phyloP scores from a whole-genome alignment of 257 asterid species.

The Nicotiana knightiana region DNA sequence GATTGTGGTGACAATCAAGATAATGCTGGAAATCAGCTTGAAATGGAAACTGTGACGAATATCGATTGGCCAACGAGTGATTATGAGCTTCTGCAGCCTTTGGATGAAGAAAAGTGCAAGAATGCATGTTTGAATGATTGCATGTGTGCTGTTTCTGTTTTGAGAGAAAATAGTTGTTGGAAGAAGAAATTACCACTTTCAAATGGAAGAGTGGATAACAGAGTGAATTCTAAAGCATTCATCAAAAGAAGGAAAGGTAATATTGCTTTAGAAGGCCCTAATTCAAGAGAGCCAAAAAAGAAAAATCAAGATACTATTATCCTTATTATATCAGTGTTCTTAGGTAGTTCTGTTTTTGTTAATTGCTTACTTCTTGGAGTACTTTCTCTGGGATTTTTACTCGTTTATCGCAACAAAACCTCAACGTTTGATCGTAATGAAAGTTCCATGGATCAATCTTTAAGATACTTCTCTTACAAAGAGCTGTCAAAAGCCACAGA shows the following conservation, averaged over 20 bases:
- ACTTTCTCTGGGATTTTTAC: not conserved
- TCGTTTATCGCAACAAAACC: not conserved
- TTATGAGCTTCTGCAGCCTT: constrained; percentile 18
- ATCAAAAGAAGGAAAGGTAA: constrained; percentile 14
- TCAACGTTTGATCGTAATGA: not conserved
- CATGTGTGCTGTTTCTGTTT: constrained; percentile 34
- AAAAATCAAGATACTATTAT: constrained; percentile 6
- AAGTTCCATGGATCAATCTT: not conserved
- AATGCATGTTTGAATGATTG: constrained; percentile 32
- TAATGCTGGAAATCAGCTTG: not conserved
- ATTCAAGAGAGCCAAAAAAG: not conserved
- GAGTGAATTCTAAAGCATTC: constrained; percentile 6
- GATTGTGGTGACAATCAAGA: constrained; percentile 15
- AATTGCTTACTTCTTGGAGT: not conserved
- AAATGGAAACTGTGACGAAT: constrained; percentile 11
- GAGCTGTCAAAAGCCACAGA: constrained; percentile 38
- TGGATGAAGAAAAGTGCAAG: constrained; percentile 16
- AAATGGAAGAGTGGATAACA: constrained; percentile 18
- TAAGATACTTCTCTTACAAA: constrained; percentile 30
- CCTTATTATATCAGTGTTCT: not conserved
- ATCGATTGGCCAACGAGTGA: constrained; percentile 36
- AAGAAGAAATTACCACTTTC: constrained; percentile 44
- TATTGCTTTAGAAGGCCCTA: constrained; percentile 15
- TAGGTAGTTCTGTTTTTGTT: constrained; percentile 13
- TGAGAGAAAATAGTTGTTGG: constrained; percentile 19